Conservation (phyloP, 306 rosid species). For the Acacia confusa region DNA sequence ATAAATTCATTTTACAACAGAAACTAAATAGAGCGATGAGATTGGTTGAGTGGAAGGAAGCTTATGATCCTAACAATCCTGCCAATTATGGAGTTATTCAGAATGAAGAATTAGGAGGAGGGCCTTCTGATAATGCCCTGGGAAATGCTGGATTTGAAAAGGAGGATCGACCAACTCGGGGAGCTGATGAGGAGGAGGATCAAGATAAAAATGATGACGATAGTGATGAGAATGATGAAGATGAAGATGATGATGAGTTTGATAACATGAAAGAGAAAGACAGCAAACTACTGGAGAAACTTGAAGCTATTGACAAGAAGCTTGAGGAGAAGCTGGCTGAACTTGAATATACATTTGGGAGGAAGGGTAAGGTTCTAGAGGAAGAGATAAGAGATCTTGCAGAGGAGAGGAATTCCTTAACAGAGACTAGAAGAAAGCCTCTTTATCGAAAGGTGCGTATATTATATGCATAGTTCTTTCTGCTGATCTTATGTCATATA, state of each 20-base stretch:
- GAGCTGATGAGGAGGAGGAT: conserved; percentile 42
- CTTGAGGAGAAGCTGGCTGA: conserved; percentile 88
- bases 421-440: conserved; percentile 84
- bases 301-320: conserved; percentile 76
- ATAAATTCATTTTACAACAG: conserved; percentile 71
- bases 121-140: conserved; percentile 44
- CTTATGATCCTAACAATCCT: conserved; percentile 83
- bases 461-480: conserved; percentile 20
- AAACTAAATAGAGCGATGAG: conserved; percentile 87
- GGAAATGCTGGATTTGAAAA: conserved; percentile 58
- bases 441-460: conserved; percentile 69
- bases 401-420: conserved; percentile 88
- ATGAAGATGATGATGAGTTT: conserved; percentile 68
- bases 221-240: conserved; percentile 33
- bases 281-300: conserved; percentile 67
- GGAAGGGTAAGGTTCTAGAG: conserved; percentile 87
- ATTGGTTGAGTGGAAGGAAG: conserved; percentile 83
- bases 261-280: conserved; percentile 95
- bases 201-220: conserved; percentile 36
- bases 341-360: conserved; percentile 87
- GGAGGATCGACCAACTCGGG: conserved; percentile 41
- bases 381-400: conserved; percentile 93
- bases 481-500: background rate
- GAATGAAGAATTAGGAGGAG: conserved; percentile 42
- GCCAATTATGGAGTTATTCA: conserved; percentile 79